Base-by-base conservation (phyloP, 495 filamentous ascomycete species). In the Cercophora samala region DNA sequence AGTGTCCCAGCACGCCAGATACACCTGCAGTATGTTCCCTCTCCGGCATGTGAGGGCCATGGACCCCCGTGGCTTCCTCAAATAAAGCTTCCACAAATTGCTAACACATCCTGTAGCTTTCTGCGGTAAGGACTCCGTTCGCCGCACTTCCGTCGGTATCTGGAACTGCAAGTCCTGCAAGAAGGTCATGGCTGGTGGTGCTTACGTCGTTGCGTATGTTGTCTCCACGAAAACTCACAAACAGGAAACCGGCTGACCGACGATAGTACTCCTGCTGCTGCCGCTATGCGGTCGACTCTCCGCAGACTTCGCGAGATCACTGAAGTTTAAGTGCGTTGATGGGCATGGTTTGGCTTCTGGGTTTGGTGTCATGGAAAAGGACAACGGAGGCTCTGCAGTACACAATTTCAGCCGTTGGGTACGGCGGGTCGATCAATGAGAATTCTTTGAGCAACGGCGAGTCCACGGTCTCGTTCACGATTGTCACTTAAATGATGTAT, bases 221-320 rank as follows among this genome's bases (percentile, higher is more conserved):
- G 37, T 8, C 9, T 58, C 18, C 8, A 1, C n/a, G 46, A 32
- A 65, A 52, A 46, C 74, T 75, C 66, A 81, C 70, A 46, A 63
- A 23, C 1, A 46, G 37, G 37, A 46, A 46, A 46, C 37, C 37
- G 37, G 13, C 37, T 46, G 37, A 46, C 8, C 15, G 8, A 46
- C 3, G 74, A 72, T 72, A 97, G 93, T 64, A 98, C 96, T 67
- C 93, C 96, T 63, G 94, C 96, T 72, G 95, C 95, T 65, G 94
- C 95, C 73, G 93, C 95, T 64, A 96, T 93, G 80, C 88, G 96
- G 80, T 97, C 94, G 70, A 99, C 95, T 72, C 95, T 99, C 81
- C 91, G 96, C 81, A 88, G 95, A 85, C 87, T 99, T 83, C 89
- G 95, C 78, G 95, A 98, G 83, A 96, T 98, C 84, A 91, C 92